phyloP scores from a whole-genome alignment of 2,329 filamentous ascomycete genomes.

The Harringtonia aguacate region DNA sequence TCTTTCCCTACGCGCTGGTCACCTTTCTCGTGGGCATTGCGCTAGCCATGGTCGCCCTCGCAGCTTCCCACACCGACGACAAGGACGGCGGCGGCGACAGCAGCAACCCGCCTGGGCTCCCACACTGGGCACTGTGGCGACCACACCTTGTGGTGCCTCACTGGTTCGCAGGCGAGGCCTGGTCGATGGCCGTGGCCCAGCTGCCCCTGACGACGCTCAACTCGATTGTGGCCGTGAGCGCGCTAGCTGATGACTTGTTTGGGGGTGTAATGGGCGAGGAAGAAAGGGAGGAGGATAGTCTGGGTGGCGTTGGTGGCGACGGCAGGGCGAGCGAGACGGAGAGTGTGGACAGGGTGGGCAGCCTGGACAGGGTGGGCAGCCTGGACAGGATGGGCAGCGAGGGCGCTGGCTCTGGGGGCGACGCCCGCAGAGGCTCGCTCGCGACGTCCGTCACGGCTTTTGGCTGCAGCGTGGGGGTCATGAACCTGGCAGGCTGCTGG shows the following conservation, averaged over 20 bases:
- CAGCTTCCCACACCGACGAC: constrained; percentile 13
- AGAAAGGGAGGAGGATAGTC: constrained; percentile 22
- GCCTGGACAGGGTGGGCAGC: no score
- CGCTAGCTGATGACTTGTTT: constrained; percentile 67
- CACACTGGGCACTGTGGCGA: constrained; percentile 48
- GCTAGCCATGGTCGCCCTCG: constrained; percentile 39
- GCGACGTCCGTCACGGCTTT: constrained; percentile 62
- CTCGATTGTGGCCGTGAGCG: constrained; percentile 78
- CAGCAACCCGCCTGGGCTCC: no score
- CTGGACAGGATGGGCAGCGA: no score
- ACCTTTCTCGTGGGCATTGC: constrained; percentile 59
- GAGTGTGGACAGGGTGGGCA: no score
- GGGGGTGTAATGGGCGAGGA: no score
- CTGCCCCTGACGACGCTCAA: constrained; percentile 87
- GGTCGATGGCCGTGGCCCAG: constrained; percentile 65
- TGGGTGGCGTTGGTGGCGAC: no score
- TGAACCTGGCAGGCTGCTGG: constrained; percentile 82
- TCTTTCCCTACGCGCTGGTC: constrained; percentile 66
- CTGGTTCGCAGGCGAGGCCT: constrained; percentile 26
- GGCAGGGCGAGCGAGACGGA: no score
- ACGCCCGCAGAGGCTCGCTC: no score
- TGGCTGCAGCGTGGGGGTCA: constrained; percentile 68
- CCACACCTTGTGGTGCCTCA: constrained; percentile 38
- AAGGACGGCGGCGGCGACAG: constrained; percentile 5
- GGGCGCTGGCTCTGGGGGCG: no score